These are phyloP conservation scores for Oryza punctata DNA, from an alignment of 176 grass and related monocot genomes.

Conservation along the genomic window DNA sequence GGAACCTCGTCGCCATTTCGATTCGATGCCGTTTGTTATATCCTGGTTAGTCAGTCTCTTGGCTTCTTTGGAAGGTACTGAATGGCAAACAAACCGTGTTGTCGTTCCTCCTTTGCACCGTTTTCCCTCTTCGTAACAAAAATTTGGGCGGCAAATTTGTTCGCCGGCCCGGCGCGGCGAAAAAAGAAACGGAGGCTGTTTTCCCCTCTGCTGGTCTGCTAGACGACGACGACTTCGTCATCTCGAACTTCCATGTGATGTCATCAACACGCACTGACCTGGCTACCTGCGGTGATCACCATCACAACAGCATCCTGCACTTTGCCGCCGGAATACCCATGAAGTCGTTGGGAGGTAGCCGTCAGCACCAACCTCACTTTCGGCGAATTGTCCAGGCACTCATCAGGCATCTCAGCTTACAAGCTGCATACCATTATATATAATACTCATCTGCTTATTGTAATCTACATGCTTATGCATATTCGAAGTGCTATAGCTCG, in stretches of 20 bases:
- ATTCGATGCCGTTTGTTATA: no score
- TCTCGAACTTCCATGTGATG: neutral
- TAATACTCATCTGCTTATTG: neutral
- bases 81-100: no score
- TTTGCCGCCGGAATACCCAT: neutral
- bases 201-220: neutral
- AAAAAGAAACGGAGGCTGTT: neutral
- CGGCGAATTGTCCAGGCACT: neutral
- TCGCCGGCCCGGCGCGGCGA: no score
- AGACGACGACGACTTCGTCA: neutral
- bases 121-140: no score
- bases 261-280: no score
- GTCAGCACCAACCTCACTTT: slow-evolving; percentile 14
- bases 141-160: no score
- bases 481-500: no score
- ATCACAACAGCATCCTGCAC: neutral
- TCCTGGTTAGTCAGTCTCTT: no score
- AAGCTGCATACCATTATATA: neutral
- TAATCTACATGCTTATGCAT: no score
- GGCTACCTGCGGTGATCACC: neutral
- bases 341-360: slow-evolving; percentile 34
- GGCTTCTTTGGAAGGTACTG: no score
- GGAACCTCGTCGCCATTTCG: no score
- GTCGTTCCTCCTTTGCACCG: no score
- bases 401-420: neutral